A percentile compares a stretch with the other conserved stretches of the same genome.
These are phyloP conservation scores for Theobroma grandiflorum DNA, from an alignment of 441 rosid genomes.

Conservation along the genomic window DNA sequence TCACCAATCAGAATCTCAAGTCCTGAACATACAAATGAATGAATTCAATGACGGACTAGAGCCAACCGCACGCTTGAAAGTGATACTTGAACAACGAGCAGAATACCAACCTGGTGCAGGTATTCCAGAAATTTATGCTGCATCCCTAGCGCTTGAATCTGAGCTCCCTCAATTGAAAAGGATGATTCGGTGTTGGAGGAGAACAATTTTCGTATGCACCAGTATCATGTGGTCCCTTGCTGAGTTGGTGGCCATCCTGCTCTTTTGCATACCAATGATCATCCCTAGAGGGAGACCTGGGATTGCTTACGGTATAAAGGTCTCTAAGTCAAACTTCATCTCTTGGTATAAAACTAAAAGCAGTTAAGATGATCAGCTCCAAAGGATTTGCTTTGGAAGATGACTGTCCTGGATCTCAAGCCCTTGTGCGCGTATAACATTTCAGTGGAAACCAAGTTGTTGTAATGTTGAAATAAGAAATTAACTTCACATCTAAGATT, in stretches of 20 bases:
- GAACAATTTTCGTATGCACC: conserved; percentile 41
- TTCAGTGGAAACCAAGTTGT: neutral
- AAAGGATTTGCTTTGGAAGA: neutral
- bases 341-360: neutral
- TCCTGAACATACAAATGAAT: conserved; percentile 33
- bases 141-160: conserved; percentile 40
- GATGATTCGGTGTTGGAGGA: conserved; percentile 45
- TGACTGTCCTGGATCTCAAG: neutral
- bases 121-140: conserved; percentile 46
- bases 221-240: conserved; percentile 35
- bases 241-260: conserved; percentile 25
- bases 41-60: conserved; percentile 30
- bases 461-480: conserved; percentile 3
- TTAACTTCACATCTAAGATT: neutral
- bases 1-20: conserved; percentile 36
- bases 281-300: conserved; percentile 31
- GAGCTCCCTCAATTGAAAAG: conserved; percentile 37
- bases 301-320: conserved; percentile 2
- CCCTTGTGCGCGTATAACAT: neutral
- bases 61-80: conserved; percentile 38
- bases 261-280: conserved; percentile 31
- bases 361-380: neutral
- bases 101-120: conserved; percentile 38
- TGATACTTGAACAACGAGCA: conserved; percentile 40
- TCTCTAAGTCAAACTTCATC: conserved; percentile 3